Base-by-base conservation (phyloP, 169 alveolate genomes). In the Perkinsus marinus region DNA sequence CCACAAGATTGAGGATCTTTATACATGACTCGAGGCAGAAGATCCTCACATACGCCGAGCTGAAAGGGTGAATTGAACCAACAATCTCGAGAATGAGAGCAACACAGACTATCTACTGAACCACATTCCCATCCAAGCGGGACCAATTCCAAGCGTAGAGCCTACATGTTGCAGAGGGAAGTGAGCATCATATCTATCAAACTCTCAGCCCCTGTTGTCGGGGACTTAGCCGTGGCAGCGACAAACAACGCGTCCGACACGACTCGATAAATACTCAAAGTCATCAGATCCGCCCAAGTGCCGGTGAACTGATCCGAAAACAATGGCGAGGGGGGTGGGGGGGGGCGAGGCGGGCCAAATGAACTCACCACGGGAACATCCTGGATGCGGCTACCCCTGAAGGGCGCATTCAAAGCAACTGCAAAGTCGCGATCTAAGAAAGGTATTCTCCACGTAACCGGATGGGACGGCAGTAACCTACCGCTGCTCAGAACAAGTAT, bases 171-270 rank as follows among this genome's bases (percentile, higher is more conserved):
- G 93, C 93, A 91, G 39, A 91, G 91, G 39, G 57, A 90, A 5
- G 93, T 91, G 68, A 91, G 93, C 90, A 91, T 41, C 91, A 68
- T 91, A 57, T 91, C 91, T 43, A 91, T 68, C 90, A 91, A n/a
- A 39, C 89, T 37, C 39, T 68, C 90, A 16, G 47, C 92, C 90
- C 30, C 91, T 13, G 79, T 57, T 19, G 79, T 57, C 3, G 79
- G 79, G 0, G 79, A 57, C 79, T 57, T 57, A 16, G 79, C 79
- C 5, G 79, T 57, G 79, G 91, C 68, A 37, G 89, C 43, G 17
- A 39, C 92, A 26, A 30, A 39, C 39, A 90, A 38, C 10, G 91
- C 91, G 39, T 91, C 93, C 89, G 89, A 39, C 68, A 91, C 89
- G 19, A 91, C 93, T 5, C 93, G 43, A 39, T 91, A 90, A 41